A percentile compares a stretch with the other conserved stretches of the same genome.
Conservation (phyloP, 495 filamentous ascomycete species). For the Penicillium pulvis region DNA sequence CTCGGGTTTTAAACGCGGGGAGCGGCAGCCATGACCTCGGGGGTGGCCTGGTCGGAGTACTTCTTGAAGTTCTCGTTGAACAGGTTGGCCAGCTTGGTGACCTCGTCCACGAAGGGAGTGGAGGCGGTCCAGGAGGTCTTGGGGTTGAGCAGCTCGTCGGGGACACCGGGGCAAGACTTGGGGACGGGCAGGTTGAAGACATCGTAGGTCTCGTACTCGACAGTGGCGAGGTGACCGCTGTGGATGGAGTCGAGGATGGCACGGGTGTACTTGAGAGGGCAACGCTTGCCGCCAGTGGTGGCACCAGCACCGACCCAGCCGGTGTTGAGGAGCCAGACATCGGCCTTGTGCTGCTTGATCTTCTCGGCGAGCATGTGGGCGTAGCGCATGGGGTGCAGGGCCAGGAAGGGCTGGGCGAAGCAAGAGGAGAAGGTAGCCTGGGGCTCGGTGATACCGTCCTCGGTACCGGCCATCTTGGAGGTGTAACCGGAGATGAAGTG, state of each 20-base stretch:
- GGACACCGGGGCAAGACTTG: constrained; percentile 81
- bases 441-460: constrained; percentile 94
- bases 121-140: constrained; percentile 85
- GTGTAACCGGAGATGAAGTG: constrained; percentile 99
- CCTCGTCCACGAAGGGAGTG: constrained; percentile 77
- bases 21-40: constrained; percentile 60
- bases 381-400: constrained; percentile 98
- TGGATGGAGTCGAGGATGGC: constrained; percentile 98
- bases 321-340: constrained; percentile 98
- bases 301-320: constrained; percentile 98
- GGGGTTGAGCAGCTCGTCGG: constrained; percentile 90
- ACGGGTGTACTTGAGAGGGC: constrained; percentile 98
- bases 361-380: constrained; percentile 97
- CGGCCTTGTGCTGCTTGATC: constrained; percentile 91
- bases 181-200: constrained; percentile 96
- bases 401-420: constrained; percentile 99
- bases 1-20: constrained; percentile 24
- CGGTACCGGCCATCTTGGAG: constrained; percentile 99
- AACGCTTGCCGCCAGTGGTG: constrained; percentile 93
- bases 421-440: constrained; percentile 99
- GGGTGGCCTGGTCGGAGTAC: constrained; percentile 84
- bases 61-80: constrained; percentile 98
- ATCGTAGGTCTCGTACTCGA: constrained; percentile 91
- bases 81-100: constrained; percentile 80
- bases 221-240: constrained; percentile 88